Conservation (phyloP, 164 flowering plant species). For the Chimonanthus praecox region DNA sequence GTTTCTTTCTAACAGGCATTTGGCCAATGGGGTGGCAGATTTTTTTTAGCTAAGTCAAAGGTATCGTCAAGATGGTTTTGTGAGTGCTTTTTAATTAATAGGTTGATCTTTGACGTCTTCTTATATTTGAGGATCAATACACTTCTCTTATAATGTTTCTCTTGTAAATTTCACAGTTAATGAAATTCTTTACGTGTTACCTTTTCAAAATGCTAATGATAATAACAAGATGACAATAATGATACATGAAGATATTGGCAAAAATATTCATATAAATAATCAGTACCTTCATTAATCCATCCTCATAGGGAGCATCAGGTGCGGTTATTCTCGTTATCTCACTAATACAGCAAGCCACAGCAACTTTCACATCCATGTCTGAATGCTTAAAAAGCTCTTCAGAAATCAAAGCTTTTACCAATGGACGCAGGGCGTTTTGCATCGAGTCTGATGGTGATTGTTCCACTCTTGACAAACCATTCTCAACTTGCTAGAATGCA, state of each 20-base stretch:
- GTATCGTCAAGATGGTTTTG: no score
- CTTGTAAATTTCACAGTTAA: no score
- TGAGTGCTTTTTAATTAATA: no score
- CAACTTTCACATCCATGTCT: constrained; percentile 57
- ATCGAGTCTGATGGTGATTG: constrained; percentile 65
- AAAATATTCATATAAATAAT: neutral
- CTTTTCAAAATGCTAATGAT: neutral
- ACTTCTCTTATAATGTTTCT: no score
- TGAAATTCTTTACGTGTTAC: no score
- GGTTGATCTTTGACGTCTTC: no score
- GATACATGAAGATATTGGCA: neutral
- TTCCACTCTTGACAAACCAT: constrained; percentile 45
- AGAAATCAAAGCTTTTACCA: constrained; percentile 49
- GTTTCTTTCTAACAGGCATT: no score
- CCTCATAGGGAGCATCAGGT: constrained; percentile 78
- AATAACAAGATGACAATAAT: neutral
- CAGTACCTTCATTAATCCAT: constrained; percentile 78
- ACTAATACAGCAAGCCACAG: constrained; percentile 74
- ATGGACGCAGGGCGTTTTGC: constrained; percentile 44
- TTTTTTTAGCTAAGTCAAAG: no score
- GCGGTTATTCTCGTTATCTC: constrained; percentile 86
- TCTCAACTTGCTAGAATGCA: constrained; percentile 46
- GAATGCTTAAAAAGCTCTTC: constrained; percentile 49
- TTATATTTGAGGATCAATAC: no score
- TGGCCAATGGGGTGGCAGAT: no score